Percentiles rank a stretch among this genome's conserved stretches.
Evolutionary conservation across 2,329 filamentous ascomycete genomes (phyloP).

Genomic region (Penicillium sclerotiorum): DNA sequence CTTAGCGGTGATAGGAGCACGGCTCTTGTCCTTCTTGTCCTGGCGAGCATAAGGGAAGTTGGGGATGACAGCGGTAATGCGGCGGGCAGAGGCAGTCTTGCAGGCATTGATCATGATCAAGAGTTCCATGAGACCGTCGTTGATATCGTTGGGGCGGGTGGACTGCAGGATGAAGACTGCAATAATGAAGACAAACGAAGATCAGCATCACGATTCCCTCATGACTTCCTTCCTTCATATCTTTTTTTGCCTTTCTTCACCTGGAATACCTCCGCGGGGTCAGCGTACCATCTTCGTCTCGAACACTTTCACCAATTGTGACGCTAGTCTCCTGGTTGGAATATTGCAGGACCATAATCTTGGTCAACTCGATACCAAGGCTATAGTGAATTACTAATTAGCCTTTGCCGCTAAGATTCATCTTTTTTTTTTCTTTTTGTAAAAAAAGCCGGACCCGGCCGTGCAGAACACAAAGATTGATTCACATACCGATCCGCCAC

Average conservation of each 20-base stretch:
- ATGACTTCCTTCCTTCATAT: not conserved
- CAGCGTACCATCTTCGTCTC: conserved; percentile 82
- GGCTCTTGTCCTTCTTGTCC: conserved; percentile 95
- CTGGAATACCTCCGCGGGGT: conserved; percentile 19
- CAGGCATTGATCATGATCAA: conserved; percentile 98
- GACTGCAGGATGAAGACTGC: conserved; percentile 94
- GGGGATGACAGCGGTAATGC: conserved; percentile 92
- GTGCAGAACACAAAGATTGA: conserved; percentile 2
- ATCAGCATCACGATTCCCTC: conserved; percentile 11
- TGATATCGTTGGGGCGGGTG: conserved; percentile 92
- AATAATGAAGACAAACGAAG: conserved; percentile 13
- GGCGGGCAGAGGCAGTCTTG: conserved; percentile 78
- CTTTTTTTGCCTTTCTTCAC: conserved; percentile 4
- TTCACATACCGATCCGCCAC: conserved; percentile 65
- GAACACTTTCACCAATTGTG: conserved; percentile 91
- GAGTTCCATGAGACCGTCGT: conserved; percentile 96
- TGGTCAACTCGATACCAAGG: conserved; percentile 67
- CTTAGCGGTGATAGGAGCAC: conserved; percentile 94
- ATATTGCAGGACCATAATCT: conserved; percentile 69
- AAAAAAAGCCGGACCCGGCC: conserved; percentile 1
- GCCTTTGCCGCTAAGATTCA: conserved; percentile 13
- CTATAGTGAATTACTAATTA: conserved; percentile 38
- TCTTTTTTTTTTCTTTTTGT: conserved; percentile 1
- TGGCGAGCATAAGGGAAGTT: conserved; percentile 97
- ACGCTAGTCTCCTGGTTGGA: conserved; percentile 68